phyloP scores from a whole-genome alignment of 2,329 filamentous ascomycete genomes.

The Fusarium cyanostomum region DNA sequence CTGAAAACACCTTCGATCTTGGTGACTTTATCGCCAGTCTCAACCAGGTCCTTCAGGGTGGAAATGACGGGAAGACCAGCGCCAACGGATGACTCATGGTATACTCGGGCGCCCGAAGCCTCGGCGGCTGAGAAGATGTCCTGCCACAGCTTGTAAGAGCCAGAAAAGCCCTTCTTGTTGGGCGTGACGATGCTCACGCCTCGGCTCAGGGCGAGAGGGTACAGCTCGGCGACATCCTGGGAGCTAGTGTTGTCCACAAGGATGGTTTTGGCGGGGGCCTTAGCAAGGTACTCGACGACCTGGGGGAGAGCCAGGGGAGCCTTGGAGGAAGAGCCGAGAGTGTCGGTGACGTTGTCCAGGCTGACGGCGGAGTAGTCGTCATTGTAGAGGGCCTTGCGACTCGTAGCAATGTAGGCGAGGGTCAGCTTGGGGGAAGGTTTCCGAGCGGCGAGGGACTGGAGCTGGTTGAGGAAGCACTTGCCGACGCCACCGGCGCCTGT shows the following conservation, averaged over 20 bases:
- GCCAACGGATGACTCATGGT: conserved; percentile 95
- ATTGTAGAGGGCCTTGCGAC: conserved; percentile 82
- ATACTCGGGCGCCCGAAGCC: conserved; percentile 79
- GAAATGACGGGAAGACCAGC: conserved; percentile 94
- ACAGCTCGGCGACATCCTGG: conserved; percentile 82
- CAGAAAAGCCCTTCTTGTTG: conserved; percentile 98
- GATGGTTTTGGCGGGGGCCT: conserved; percentile 80
- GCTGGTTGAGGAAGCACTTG: conserved; percentile 87
- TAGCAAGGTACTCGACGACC: conserved; percentile 79
- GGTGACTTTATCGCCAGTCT: conserved; percentile 89
- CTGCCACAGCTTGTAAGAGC: conserved; percentile 82
- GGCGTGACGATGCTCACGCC: conserved; percentile 94
- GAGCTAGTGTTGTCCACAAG: conserved; percentile 97
- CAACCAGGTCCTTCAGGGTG: conserved; percentile 91
- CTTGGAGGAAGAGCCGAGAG: conserved; percentile 70
- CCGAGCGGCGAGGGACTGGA: conserved; percentile 72
- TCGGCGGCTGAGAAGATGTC: conserved; percentile 82
- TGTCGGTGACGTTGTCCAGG: conserved; percentile 67
- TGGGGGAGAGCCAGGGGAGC: conserved; percentile 74
- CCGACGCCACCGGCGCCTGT: conserved; percentile 92
- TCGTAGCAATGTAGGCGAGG: conserved; percentile 87
- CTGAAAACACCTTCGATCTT: conserved; percentile 98
- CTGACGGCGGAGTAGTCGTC: conserved; percentile 75
- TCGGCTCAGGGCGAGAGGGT: conserved; percentile 80
- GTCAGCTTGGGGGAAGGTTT: conserved; percentile 75